Conservation (phyloP, 805 yeast genomes). For the Yarrowia sp. region DNA sequence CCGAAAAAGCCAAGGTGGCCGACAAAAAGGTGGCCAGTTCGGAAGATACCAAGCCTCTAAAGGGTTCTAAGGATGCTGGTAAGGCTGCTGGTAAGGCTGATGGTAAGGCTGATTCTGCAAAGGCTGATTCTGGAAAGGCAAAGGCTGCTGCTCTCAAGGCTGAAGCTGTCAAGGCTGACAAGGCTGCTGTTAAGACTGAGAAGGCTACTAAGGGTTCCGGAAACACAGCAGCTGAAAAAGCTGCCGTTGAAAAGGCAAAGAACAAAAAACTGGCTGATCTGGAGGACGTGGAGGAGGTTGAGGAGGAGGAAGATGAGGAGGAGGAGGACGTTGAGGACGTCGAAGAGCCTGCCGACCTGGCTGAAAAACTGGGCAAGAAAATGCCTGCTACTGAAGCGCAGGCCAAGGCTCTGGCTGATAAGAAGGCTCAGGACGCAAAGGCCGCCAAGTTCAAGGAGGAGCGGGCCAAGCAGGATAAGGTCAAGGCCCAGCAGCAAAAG, state of each 20-base stretch:
- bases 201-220: no score
- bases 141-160: not conserved
- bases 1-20: not conserved
- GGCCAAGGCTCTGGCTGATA: conserved; percentile 1
- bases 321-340: conserved; percentile 13
- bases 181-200: no score
- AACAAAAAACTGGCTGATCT: no score
- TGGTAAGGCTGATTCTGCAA: no score
- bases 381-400: conserved; percentile 1
- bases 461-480: conserved; percentile 22
- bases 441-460: conserved; percentile 24
- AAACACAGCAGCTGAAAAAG: no score
- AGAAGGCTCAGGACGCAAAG: not conserved
- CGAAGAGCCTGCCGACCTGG: conserved; percentile 2
- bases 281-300: no score
- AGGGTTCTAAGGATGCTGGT: not conserved
- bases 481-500: conserved; percentile 19
- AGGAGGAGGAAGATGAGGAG: conserved; percentile 6
- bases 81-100: not conserved
- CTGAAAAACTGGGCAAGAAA: conserved; percentile 4
- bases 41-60: not conserved
- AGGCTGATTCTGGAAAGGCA: no score
- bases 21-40: not conserved
- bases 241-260: no score
- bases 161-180: not conserved